Conservation (phyloP, 2,329 filamentous ascomycete species). For the Trichoderma aggressivum region DNA sequence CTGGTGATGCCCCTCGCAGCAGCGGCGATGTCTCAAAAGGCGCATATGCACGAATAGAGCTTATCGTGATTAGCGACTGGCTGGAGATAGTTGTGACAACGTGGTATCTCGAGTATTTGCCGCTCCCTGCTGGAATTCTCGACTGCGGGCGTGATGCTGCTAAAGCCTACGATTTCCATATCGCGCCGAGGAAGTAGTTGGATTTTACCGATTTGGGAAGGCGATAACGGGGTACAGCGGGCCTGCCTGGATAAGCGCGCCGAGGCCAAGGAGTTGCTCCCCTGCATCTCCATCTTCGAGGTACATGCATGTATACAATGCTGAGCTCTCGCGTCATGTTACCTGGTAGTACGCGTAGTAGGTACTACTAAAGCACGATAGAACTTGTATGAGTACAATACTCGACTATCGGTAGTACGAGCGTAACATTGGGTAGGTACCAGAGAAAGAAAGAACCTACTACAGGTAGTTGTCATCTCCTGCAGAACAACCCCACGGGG, state of each 20-base stretch:
- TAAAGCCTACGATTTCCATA: background rate
- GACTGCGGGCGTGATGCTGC: conserved; percentile 1
- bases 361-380: no score
- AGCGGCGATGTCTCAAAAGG: background rate
- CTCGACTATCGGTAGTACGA: background rate
- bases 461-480: background rate
- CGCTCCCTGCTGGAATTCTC: background rate
- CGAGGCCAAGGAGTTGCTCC: background rate
- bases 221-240: background rate
- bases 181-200: background rate
- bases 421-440: background rate
- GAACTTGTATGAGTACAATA: background rate
- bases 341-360: background rate
- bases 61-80: background rate
- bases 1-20: background rate
- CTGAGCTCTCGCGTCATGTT: background rate
- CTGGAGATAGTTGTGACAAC: background rate
- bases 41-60: background rate
- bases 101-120: background rate
- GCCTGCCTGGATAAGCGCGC: conserved; percentile 13
- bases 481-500: background rate
- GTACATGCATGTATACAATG: background rate
- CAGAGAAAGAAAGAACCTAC: background rate
- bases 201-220: conserved; percentile 6
- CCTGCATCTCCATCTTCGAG: background rate